Percentiles rank a stretch among this genome's conserved stretches.
Conservation (phyloP, 2,329 filamentous ascomycete species). For the Fusarium keratoplasticum region DNA sequence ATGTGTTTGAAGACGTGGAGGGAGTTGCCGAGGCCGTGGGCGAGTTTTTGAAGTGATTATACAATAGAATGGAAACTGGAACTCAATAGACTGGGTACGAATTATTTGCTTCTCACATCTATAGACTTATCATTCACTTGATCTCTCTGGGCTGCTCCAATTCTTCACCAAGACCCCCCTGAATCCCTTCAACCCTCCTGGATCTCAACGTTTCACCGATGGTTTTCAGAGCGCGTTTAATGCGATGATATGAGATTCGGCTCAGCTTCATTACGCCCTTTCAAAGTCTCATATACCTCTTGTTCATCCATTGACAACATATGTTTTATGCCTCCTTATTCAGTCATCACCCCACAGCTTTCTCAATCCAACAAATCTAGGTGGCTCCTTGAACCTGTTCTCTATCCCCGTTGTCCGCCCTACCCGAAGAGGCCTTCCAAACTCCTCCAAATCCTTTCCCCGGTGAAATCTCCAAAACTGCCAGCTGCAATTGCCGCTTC, state of each 20-base stretch:
- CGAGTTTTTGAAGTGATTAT: slow-evolving; percentile 7
- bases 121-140: background rate
- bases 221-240: background rate
- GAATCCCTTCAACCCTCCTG: background rate
- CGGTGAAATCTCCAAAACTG: slow-evolving; percentile 26
- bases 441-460: slow-evolving; percentile 1
- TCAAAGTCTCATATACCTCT: too few relatives aligned
- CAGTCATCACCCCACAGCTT: background rate
- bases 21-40: slow-evolving; percentile 45
- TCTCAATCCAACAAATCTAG: background rate
- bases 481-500: slow-evolving; percentile 14
- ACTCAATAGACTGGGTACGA: background rate
- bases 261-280: background rate
- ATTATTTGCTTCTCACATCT: background rate
- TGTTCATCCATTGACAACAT: too few relatives aligned
- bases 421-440: slow-evolving; percentile 12
- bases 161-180: background rate
- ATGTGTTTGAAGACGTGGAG: slow-evolving; percentile 59
- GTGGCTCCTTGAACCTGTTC: background rate
- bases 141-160: background rate
- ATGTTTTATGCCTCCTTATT: background rate
- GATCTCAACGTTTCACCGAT: background rate
- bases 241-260: background rate
- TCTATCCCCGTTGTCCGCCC: background rate
- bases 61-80: background rate